Evolutionary conservation across 768 basidiomycete species (phyloP), one percentile per base, ranked within the genome.

Genomic region (Calocera viscosa): DNA sequence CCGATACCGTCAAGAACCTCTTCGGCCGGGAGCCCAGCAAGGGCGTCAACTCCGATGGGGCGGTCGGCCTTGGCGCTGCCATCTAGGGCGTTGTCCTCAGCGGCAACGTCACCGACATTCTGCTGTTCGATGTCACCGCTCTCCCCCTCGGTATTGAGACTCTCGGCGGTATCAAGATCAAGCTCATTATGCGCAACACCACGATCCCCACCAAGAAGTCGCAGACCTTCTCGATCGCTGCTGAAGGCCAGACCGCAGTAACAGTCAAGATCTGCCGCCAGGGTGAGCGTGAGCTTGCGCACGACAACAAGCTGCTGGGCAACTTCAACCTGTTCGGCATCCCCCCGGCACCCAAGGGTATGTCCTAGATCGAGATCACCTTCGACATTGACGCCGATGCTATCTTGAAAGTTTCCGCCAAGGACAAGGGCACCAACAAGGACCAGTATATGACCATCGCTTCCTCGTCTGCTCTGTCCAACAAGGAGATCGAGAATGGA

Each of bases 261-360:
- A 94, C 97, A 77, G 95, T 99, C 77, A 98, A 98, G 86, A 94
- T 99, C 72, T 99, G 85, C n/a, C n/a, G n/a, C 83, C 96, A 99
- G 80, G 96, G 96, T 74, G 96, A 99, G 82, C 94, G 96, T 81
- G 96, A 97, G 76, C 86, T 98, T 71, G 94, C 97, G 67, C 83
- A 90, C 66, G 96, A 98, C 81, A 98, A 98, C 87, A 99, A 98
- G 80, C 80, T 97, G 7, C 88, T 99, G 67, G 96, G 96, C 69
- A 95, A 97, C 82, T 99, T 99, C 88, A 96, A 97, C 80, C 90
- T 99, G 69, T 91, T 94, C 68, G 96, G 95, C 64, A 94, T 99
- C 67, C 95, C 96, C 64, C 90, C 89, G 49, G 87, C 87, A 39
- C 87, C 86, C 71, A 88, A 88, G 78, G 86, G 86, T 75, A 84